Base-by-base conservation (phyloP, 1,139 yeast genomes). In the Blastobotrys malaysiensis region DNA sequence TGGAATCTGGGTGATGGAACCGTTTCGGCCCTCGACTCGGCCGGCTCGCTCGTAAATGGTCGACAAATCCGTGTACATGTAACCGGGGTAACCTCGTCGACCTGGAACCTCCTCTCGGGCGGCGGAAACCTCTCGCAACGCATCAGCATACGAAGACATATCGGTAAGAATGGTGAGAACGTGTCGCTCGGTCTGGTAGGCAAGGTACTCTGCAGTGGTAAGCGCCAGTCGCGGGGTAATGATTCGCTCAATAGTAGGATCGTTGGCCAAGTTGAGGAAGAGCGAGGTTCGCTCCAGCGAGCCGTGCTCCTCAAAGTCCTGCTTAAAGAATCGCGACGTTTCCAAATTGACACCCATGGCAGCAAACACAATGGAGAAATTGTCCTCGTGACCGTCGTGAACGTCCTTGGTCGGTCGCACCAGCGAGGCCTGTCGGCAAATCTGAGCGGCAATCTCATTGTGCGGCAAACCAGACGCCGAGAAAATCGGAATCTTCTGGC, bases 51-150 rank as follows among this genome's bases (percentile, higher is more conserved):
- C 99, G 74, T 93, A 93, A 69, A 93, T 90, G 58, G 98, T 93
- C 54, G 98, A 88, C 79, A 93, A 88, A 85, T 93, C 99, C 52
- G 99, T 93, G 78, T 93, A 93, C 99, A 93, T 93, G 75, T 93
- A 93, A 87, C 99, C 99, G 61, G 99, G 99, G 76, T 93, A 93
- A 79, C 99, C 99, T 84, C 99, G 90, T 83, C 99, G 90, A 80
- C 99, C 99, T 69, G 99, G 99, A 50, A 93, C 99, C 78, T 93
- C 99, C 78, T 93, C 99, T 81, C 99, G 88, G 52, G 99, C 99
- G 59, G 99, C 99, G 58, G 98, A 90, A 53, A 93, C 99, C 78
- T 93, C 99, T 84, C 99, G 91, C 71, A 93, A 80, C 45, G 99
- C 99, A 74, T 93, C 99, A 44, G 99, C 99, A 73, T 93, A 93